Evolutionary conservation across 495 filamentous ascomycete species (phyloP).

Genomic region (Podospora tetraspora): DNA sequence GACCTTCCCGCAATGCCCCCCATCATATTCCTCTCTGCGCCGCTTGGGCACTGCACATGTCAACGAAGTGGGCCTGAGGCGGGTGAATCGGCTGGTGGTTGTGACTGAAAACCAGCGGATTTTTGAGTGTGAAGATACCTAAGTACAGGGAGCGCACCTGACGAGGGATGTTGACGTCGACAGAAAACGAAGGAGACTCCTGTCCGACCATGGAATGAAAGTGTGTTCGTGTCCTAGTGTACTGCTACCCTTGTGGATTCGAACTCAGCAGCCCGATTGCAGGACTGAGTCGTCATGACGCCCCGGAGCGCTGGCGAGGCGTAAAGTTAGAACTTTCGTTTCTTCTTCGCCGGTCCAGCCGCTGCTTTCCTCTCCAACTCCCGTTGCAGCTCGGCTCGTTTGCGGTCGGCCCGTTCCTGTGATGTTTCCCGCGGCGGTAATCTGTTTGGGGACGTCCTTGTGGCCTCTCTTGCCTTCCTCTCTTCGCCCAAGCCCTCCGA

Average conservation of each 20-base stretch:
- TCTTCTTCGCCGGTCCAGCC: conserved; percentile 61
- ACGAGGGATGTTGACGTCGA: not conserved
- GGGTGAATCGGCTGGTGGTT: not conserved
- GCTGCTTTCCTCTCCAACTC: conserved; percentile 62
- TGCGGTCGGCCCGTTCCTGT: conserved; percentile 56
- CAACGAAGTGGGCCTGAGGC: not conserved
- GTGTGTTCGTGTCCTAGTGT: not conserved
- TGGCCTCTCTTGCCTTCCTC: conserved; percentile 16
- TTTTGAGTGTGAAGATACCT: not conserved
- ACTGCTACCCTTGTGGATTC: not conserved
- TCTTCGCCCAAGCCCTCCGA: conserved; percentile 12
- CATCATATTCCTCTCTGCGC: not conserved
- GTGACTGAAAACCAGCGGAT: not conserved
- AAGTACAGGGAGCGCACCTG: not conserved
- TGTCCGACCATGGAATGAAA: not conserved
- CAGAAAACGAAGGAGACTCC: not conserved
- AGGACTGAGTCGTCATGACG: not conserved
- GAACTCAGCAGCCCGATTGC: not conserved
- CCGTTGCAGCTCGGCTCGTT: conserved; percentile 57
- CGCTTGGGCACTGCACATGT: not conserved
- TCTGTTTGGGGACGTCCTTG: conserved; percentile 6
- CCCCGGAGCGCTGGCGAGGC: not conserved
- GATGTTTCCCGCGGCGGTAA: conserved; percentile 35
- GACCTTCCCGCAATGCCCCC: no score
- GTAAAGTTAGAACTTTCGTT: conserved; percentile 51